Base-by-base conservation (phyloP, 371 early-diverging fungal species). In the Apophysomyces trapeziformis region DNA sequence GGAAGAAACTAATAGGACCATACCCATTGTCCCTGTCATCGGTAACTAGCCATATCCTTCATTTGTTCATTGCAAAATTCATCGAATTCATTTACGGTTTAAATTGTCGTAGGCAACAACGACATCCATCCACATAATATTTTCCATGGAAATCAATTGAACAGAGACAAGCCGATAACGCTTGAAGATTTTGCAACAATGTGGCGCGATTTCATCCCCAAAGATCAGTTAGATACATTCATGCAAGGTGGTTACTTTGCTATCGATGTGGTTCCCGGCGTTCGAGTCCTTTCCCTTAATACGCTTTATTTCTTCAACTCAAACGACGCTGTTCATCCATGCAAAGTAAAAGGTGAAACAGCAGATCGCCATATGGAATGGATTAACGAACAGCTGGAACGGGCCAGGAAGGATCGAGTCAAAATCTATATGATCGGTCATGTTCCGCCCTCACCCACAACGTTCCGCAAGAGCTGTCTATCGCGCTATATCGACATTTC, bases 111-210 rank as follows among this genome's bases (percentile, higher is more conserved):
- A 58, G 93, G 93, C 39, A 93, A 93, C 80, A 92, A 93, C 71
- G 93, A 93, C 70, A 78, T 89, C n/a, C 84, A 87, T 60, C 90
- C 89, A 16, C 90, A 91, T 69, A 91, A 92, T 73, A 80, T 81
- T 37, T 72, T 89, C 66, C 68, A 72, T 0, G 76, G 68, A 1
- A 86, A 76, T 4, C 75, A 80, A 8, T 36, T 58, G 37, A 83
- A 86, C 56, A 64, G 79, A 45, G 73, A 85, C 43, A 50, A 21
- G 21, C 54, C 54, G 5, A 50, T 21, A 18, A 16, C 9, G 18
- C 4, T 50, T 0, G 21, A 50, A 5, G 54, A 50, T 50, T 50
- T 50, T 50, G 54, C 21, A 21, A 18, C 21, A n/a, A 76, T 89
- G 35, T 91, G 89, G 89, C 45, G 76, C 12, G 73, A 65, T 5